Evolutionary conservation across 2,329 filamentous ascomycete species (phyloP), one percentile per base, ranked within the genome.

Genomic region (Anthostomella pinea): DNA sequence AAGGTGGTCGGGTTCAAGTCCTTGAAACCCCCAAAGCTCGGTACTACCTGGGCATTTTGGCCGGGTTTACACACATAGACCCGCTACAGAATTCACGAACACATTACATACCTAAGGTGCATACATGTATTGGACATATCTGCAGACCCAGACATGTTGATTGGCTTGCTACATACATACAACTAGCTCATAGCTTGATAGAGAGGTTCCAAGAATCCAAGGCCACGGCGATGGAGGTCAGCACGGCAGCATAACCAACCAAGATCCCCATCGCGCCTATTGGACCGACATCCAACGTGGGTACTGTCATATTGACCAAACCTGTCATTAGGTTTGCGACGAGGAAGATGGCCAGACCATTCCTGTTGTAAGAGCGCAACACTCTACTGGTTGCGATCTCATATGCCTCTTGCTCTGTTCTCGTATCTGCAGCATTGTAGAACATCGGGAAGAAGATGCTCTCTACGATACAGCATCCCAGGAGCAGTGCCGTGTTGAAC

Each of bases 321-420:
- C 93, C 93, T 1, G 93, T 98, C 45, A 95, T 64, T 30, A 98
- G 64, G 57, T 98, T 98, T 3, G 93, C 90, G 23, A 90, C 56
- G 40, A 98, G 63, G 58, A 98, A 98, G 1, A 97, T 64, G 1
- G 79, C 80, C 30, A 98, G 68, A 0, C 93, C 90, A 53, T 96
- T 96, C 35, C 85, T 77, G 59, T 98, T 98, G 58, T 85, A 94
- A 0, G 88, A 86, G 29, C 80, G 72, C 45, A 97, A 67, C n/a
- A 97, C 73, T 23, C 70, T 76, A 57, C 89, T 95, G 3, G 89
- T 96, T 4, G 88, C 84, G 29, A 75, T 69, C 29, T 75, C 67
- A 44, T 81, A 79, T 3, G 77, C 77, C 43, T 83, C 79, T 33
- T 66, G 70, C 59, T 93, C 87, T 1, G 73, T 66, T 49, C 68